Evolutionary conservation across 805 yeast species (phyloP), one percentile per base, ranked within the genome.

Genomic region (Starmerella powellii): DNA sequence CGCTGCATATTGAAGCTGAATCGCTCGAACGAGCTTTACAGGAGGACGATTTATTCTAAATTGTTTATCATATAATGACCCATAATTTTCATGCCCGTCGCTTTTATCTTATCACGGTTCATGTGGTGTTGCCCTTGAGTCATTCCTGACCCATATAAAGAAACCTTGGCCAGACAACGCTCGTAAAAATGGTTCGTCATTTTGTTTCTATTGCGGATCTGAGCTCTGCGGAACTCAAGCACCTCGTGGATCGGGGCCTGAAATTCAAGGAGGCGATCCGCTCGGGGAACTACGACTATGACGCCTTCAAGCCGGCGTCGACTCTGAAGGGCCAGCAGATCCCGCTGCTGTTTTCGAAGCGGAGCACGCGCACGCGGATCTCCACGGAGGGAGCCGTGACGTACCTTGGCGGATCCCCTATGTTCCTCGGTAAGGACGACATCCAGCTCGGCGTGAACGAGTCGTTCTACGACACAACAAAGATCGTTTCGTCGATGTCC

Each of bases 391-490:
- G 94, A 38, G 98, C 98, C 13, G 82, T 87, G 11, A 72, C 82
- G 2, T 86, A 80, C 59, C 81, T 88, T 52, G 97, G 97, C 16
- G 97, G 87, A 6, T 91, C 80, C 54, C 95, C 98, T 11, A 81
- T 91, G 91, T 91, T 91, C 57, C 68, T 91, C 51, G 97, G 98
- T 38, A 85, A 81, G 54, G 95, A 87, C 53, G 98, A 91, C 55
- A 91, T 91, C 58, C 98, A 91, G 63, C 68, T 91, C 42, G 98
- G 98, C 34, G 95, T 85, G 34, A 91, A 91, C 58, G 98, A 91
- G 67, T 72, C 91, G 0, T 64, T 85, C 45, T 80, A 81, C 55
- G 98, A 91, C 61, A 81, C 96, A 2, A 72, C 95, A 15, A 77
- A 74, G 51, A 94, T 91, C 28, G 73, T 91, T 4, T 81, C 94